Evolutionary conservation across 2,329 filamentous ascomycete genomes (phyloP).

Genomic region (Monilinia fructicola): DNA sequence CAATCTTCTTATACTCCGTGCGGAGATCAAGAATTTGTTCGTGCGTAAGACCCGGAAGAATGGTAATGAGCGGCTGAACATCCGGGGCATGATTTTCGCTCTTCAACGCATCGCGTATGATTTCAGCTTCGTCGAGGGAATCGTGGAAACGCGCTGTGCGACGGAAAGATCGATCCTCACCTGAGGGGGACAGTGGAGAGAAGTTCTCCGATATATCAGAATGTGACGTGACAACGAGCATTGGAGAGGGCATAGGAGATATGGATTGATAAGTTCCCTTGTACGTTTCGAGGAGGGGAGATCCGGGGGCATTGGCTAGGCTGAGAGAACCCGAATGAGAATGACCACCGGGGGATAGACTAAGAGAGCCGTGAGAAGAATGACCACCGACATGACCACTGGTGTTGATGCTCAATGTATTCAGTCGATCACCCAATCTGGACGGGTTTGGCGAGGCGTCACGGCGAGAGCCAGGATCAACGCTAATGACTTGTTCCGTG

Average conservation of each 20-base stretch:
- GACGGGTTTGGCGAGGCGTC: constrained; percentile 33
- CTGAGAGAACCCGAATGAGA: constrained; percentile 39
- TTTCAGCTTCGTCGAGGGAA: constrained; percentile 72
- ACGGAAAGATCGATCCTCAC: constrained; percentile 42
- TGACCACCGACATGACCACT: constrained; percentile 33
- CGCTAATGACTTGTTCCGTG: constrained; percentile 35
- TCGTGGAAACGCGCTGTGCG: constrained; percentile 80
- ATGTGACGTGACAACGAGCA: constrained; percentile 50
- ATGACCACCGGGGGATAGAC: constrained; percentile 2
- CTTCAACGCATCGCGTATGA: constrained; percentile 70
- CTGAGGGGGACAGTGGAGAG: constrained; percentile 53
- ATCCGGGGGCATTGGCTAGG: constrained; percentile 64
- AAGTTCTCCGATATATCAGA: constrained; percentile 54
- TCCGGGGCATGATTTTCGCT: constrained; percentile 61
- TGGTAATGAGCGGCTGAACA: constrained; percentile 71
- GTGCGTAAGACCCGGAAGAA: constrained; percentile 79
- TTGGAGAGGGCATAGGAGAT: constrained; percentile 87
- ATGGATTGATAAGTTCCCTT: constrained; percentile 91
- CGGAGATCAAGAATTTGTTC: constrained; percentile 86
- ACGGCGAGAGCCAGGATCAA: constrained; percentile 34
- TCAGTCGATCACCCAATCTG: constrained; percentile 37
- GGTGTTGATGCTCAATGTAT: constrained; percentile 37
- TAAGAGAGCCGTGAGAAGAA: constrained; percentile 22
- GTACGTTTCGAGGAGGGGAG: constrained; percentile 88
- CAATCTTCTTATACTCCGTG: constrained; percentile 85